Evolutionary conservation across 2,329 filamentous ascomycete species (phyloP).

Genomic region (Rosellinia necatrix): DNA sequence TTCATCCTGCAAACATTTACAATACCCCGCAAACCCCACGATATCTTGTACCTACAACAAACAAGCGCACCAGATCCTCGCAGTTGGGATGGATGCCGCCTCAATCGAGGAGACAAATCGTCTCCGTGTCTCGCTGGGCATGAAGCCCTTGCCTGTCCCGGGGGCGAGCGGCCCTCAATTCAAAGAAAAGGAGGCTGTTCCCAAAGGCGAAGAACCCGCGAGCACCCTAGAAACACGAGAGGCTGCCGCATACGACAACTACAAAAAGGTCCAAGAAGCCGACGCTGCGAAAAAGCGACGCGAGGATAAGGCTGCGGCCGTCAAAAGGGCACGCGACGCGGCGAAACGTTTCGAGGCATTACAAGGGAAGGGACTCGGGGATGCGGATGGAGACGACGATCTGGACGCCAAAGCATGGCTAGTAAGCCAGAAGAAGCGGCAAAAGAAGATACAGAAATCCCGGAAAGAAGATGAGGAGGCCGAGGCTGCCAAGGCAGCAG

Average conservation of each 20-base stretch:
- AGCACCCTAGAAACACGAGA: slow-evolving; percentile 85
- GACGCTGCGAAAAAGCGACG: slow-evolving; percentile 78
- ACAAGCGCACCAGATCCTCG: not conserved
- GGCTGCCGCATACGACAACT: slow-evolving; percentile 76
- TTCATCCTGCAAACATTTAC: not conserved
- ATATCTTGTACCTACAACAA: not conserved
- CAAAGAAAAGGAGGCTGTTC: slow-evolving; percentile 45
- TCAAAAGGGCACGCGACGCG: slow-evolving; percentile 85
- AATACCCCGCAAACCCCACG: not conserved
- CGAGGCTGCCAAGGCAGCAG: slow-evolving; percentile 72
- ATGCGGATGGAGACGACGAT: slow-evolving; percentile 67
- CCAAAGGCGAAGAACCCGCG: slow-evolving; percentile 61
- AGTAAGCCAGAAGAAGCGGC: slow-evolving; percentile 86
- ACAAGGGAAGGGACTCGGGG: slow-evolving; percentile 83
- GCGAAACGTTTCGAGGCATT: slow-evolving; percentile 77
- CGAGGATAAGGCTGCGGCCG: slow-evolving; percentile 78
- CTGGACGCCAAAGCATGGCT: slow-evolving; percentile 86
- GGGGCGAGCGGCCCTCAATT: slow-evolving; percentile 56
- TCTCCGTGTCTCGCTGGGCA: slow-evolving; percentile 83
- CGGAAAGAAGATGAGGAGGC: slow-evolving; percentile 75
- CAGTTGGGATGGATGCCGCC: slow-evolving; percentile 62
- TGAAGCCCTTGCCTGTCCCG: slow-evolving; percentile 86
- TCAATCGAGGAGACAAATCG: slow-evolving; percentile 94
- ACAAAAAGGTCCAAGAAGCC: slow-evolving; percentile 65
- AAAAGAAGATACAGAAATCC: slow-evolving; percentile 85